A percentile compares a stretch with the other conserved stretches of the same genome.
Evolutionary conservation across 192 early-diverging fungal genomes (phyloP).

Genomic region (Phlyctochytrium bullatum): DNA sequence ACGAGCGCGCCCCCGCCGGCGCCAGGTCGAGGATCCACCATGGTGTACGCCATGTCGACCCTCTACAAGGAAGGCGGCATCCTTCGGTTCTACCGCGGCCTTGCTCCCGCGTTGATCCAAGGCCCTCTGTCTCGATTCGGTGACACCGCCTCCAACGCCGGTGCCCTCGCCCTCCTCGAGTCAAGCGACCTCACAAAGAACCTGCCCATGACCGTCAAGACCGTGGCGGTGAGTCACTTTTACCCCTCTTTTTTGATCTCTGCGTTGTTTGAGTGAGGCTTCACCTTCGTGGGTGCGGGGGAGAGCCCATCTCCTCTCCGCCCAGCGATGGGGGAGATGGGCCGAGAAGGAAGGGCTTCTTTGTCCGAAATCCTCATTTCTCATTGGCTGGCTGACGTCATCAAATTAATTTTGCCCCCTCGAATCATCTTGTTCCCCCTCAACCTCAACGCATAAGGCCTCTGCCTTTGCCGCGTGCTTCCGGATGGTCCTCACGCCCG

Average conservation of each 20-base stretch:
- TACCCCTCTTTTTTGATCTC: too few species aligned
- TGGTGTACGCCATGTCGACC: conserved; percentile 18
- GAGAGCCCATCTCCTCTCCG: too few species aligned
- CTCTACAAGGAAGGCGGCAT: conserved; percentile 48
- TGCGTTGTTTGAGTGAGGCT: too few species aligned
- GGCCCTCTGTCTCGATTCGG: conserved; percentile 45
- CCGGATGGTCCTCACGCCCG: conserved; percentile 39
- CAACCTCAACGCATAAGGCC: too few species aligned
- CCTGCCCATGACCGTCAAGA: conserved; percentile 39
- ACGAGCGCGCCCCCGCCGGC: too few species aligned
- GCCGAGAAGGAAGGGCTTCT: too few species aligned
- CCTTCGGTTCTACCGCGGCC: conserved; percentile 42
- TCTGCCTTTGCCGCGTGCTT: conserved; percentile 39
- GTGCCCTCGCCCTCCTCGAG: conserved; percentile 39
- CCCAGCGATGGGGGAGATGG: too few species aligned
- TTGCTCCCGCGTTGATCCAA: conserved; percentile 41
- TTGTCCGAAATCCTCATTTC: too few species aligned
- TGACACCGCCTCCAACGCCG: conserved; percentile 46
- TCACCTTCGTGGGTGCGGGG: too few species aligned
- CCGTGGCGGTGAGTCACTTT: conserved; percentile 19
- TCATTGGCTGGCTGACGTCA: too few species aligned
- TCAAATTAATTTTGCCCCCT: too few species aligned
- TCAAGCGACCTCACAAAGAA: conserved; percentile 19
- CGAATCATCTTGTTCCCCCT: too few species aligned
- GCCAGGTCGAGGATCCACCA: conserved; percentile 30